Conservation (phyloP, 169 alveolate species). For the Cystoisospora suis region DNA sequence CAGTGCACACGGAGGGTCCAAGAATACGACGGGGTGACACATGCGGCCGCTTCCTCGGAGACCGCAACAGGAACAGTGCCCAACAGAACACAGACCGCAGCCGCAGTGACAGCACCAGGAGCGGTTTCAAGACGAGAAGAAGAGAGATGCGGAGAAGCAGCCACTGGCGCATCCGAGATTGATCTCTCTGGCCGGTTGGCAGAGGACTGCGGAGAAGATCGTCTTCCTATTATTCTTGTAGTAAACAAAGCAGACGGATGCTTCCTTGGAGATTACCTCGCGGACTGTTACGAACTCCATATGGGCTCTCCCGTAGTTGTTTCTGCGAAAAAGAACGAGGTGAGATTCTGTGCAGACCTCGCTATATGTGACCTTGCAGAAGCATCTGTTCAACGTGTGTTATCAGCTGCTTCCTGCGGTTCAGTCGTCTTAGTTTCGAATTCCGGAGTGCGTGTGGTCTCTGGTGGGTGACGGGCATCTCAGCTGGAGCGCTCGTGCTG, state of each 20-base stretch:
- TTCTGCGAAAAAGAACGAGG: slow-evolving; percentile 65
- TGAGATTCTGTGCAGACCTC: background rate
- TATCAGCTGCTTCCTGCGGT: too few species aligned
- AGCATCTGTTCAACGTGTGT: too few species aligned
- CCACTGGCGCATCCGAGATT: too few species aligned
- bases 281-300: slow-evolving; percentile 65
- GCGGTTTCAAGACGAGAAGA: background rate
- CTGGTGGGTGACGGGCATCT: too few species aligned
- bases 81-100: too few species aligned
- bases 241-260: slow-evolving; percentile 70
- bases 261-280: slow-evolving; percentile 39
- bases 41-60: too few species aligned
- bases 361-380: too few species aligned
- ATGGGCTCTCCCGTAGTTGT: slow-evolving; percentile 70
- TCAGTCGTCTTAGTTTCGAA: too few species aligned
- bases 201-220: background rate
- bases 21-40: too few species aligned
- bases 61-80: background rate
- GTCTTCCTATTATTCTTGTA: slow-evolving; percentile 47
- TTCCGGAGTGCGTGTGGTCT: too few species aligned
- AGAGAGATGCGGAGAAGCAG: background rate
- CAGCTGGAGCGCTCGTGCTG: too few species aligned
- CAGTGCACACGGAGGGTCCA: too few species aligned
- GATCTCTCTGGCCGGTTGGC: background rate
- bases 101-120: background rate